These are phyloP conservation scores for Vitis amurensis DNA, from an alignment of 164 flowering plant species.

Conservation along the genomic window DNA sequence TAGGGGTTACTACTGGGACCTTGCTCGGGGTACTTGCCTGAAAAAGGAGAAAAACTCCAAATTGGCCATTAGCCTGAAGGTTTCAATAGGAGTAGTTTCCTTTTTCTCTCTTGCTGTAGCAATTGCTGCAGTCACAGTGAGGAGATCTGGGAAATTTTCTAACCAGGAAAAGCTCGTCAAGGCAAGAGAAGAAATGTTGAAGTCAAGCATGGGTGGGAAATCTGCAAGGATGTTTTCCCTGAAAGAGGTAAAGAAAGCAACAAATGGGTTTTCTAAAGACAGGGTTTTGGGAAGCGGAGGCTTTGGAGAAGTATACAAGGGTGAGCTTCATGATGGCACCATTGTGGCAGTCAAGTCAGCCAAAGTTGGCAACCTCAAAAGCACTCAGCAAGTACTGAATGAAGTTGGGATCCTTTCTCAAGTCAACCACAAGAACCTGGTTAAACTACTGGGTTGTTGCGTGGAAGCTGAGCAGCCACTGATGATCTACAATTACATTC, in stretches of 20 bases:
- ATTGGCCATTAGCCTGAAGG: constrained; percentile 26
- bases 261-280: constrained; percentile 39
- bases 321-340: constrained; percentile 58
- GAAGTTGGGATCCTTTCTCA: constrained; percentile 74
- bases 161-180: constrained; percentile 30
- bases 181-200: constrained; percentile 52
- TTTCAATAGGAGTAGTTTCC: constrained; percentile 28
- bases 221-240: constrained; percentile 38
- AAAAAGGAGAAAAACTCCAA: constrained; percentile 21
- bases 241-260: constrained; percentile 60
- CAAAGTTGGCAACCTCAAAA: constrained; percentile 56
- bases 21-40: constrained; percentile 35
- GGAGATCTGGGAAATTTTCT: constrained; percentile 20
- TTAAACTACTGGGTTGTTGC: constrained; percentile 62
- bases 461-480: constrained; percentile 61
- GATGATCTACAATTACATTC: constrained; percentile 65
- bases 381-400: constrained; percentile 65
- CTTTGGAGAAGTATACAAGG: constrained; percentile 70
- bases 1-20: constrained; percentile 49
- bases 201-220: constrained; percentile 40
- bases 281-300: constrained; percentile 62
- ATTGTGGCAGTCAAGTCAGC: constrained; percentile 64
- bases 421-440: constrained; percentile 66
- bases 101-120: constrained; percentile 28
- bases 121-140: constrained; percentile 13